Percentiles rank a stretch among this genome's conserved stretches.
phyloP scores from a whole-genome alignment of 176 grass and related monocot species.

The Hyparrhenia diplandra region DNA sequence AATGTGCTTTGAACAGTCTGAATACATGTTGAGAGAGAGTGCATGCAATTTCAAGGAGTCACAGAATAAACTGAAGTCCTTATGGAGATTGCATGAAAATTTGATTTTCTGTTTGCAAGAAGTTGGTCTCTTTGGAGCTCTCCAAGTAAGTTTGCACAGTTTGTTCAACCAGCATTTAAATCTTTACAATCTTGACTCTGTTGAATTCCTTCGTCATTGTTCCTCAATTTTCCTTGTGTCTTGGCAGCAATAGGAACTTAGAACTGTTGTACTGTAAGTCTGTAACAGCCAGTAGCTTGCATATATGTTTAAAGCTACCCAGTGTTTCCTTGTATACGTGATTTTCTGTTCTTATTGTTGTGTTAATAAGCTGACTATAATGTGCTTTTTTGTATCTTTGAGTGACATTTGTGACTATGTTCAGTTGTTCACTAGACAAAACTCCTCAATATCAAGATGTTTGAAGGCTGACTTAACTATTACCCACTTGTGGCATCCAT shows the following conservation, averaged over 20 bases:
- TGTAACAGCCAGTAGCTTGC: background rate
- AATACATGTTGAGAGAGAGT: conserved; percentile 48
- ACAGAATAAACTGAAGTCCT: conserved; percentile 67
- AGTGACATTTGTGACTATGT: background rate
- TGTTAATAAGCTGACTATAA: background rate
- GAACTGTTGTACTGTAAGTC: background rate
- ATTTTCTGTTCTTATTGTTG: background rate
- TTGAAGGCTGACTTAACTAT: background rate
- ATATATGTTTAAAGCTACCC: background rate
- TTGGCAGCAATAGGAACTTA: background rate
- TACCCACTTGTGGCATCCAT: background rate
- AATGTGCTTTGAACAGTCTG: conserved; percentile 49
- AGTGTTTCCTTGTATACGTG: background rate
- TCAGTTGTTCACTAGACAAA: background rate
- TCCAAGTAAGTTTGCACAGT: conserved; percentile 53
- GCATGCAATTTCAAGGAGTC: conserved; percentile 53
- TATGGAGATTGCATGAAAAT: conserved; percentile 74
- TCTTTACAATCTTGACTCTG: background rate
- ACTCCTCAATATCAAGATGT: background rate
- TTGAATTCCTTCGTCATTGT: background rate
- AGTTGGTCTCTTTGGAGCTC: conserved; percentile 81
- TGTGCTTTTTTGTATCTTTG: background rate
- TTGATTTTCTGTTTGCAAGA: conserved; percentile 86
- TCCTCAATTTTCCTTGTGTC: background rate
- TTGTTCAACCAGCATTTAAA: background rate